Evolutionary conservation across 2,329 filamentous ascomycete genomes (phyloP), one percentile per base, ranked within the genome.

Genomic region (Cucurbitaria berberidis): DNA sequence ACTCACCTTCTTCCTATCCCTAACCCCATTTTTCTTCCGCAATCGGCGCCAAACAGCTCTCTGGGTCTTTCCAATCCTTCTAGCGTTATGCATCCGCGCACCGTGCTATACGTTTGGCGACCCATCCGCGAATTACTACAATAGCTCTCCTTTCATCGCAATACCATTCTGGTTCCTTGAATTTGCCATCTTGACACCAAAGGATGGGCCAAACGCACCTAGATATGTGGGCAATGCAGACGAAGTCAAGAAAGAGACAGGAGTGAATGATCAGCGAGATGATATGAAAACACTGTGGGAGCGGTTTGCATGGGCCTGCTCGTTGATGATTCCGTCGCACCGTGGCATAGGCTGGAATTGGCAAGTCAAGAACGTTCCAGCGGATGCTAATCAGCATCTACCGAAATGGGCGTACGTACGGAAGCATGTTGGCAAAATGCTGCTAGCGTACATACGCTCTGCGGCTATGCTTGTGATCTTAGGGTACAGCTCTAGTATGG

Each of bases 141-240:
- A 42, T 40, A 38, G n/a, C 19, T 47, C 41, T 1, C 41, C 38
- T 15, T 51, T 53, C 35, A 43, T 53, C 10, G 48, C 57, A 0
- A 32, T 39, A 6, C 48, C 48, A 11, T 21, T 53, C 6, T 58
- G 43, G 48, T 58, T 52, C 24, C 21, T 60, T 35, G 45, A 51
- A 30, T 55, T 52, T 24, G 39, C 45, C 2, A 36, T 53, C 13
- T 18, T 55, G 21, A 38, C 36, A 10, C 45, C 51, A 21, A 21
- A 36, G 18, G 32, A 49, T 10, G 55, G 47, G 21, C 6, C 29
- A 2, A 19, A 21, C n/a, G 45, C 40, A 11, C 45, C 47, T 34
- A 35, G 44, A 10, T 54, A 43, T 3, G 29, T 44, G 15, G 41
- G 47, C 16, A 47, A 51, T 7, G 8, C 5, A n/a, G 9, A 16